Percentiles rank a stretch among this genome's conserved stretches.
Conservation (phyloP, 75 land plant genomes). For the Sequoia sempervirens region DNA sequence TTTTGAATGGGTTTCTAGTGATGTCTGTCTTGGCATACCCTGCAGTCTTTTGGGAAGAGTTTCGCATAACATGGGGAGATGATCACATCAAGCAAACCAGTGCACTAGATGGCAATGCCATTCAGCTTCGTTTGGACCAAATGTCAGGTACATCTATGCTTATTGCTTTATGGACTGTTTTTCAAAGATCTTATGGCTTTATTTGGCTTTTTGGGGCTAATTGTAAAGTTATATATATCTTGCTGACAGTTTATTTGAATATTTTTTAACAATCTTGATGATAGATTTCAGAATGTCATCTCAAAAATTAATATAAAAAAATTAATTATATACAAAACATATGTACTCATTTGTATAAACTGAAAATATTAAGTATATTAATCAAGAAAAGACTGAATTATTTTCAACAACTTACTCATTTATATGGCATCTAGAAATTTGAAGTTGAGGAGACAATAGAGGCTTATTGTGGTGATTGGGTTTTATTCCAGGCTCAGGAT, state of each 20-base stretch:
- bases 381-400: too few species aligned
- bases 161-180: not conserved
- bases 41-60: slow-evolving; percentile 47
- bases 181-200: not conserved
- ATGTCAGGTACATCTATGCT: slow-evolving; percentile 30
- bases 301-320: too few species aligned
- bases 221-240: not conserved
- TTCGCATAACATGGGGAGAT: slow-evolving; percentile 44
- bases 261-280: not conserved
- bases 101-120: slow-evolving; percentile 24
- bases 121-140: slow-evolving; percentile 55
- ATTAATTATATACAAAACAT: too few species aligned
- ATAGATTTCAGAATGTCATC: too few species aligned
- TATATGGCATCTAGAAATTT: too few species aligned
- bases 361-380: too few species aligned
- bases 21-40: slow-evolving; percentile 15
- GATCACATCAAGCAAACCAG: slow-evolving; percentile 33
- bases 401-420: too few species aligned
- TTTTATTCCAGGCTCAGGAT: slow-evolving; percentile 50
- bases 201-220: not conserved
- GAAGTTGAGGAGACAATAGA: too few species aligned
- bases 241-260: not conserved
- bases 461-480: not conserved
- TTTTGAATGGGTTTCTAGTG: not conserved
- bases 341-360: too few species aligned